Base-by-base conservation (phyloP, 768 basidiomycete genomes). In the Boletus bicolor region DNA sequence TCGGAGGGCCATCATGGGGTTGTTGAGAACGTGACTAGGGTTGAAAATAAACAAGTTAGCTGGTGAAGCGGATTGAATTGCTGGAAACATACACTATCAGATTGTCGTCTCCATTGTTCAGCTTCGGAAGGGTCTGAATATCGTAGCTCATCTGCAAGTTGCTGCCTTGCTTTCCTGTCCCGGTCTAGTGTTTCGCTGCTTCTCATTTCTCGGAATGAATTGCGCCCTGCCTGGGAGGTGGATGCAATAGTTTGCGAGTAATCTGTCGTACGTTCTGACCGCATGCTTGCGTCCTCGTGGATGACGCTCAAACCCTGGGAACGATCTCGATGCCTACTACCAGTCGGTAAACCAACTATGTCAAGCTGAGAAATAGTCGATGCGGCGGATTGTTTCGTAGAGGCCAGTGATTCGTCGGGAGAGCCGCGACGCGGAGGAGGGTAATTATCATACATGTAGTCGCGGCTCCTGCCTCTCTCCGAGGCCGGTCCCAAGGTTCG, bases 351-450 rank as follows among this genome's bases (percentile, higher is more conserved):
- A 21, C 71, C 68, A 14, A 71, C 64, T 26, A 71, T 60, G 15
- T 71, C 70, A 9, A 71, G 69, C 36, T 71, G 70, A 19, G 71
- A 71, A n/a, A 71, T 71, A 5, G 45, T 66, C 12, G 70, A 71
- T 12, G 69, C 24, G 7, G 56, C 61, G 2, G 69, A 69, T 38
- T 70, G 67, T 52, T 66, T 62, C 28, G 61, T 63, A 35, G 70
- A 71, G 17, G 71, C 53, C 37, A 67, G 36, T 8, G 70, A 71
- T 35, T 62, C 69, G 24, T 68, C 69, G 10, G 71, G 66, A 37
- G 70, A 66, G 4, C 49, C 46, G n/a, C 70, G 65, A 15, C 64
- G 67, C 1, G 50, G 65, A 9, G 54, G 63, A 30, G 36, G 48
- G 43, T 51, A 54, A 19, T 61, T 55, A 21, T 62, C 63, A 21